Base-by-base conservation (phyloP, 2,329 filamentous ascomycete species). In the Biscogniauxia mediterranea region DNA sequence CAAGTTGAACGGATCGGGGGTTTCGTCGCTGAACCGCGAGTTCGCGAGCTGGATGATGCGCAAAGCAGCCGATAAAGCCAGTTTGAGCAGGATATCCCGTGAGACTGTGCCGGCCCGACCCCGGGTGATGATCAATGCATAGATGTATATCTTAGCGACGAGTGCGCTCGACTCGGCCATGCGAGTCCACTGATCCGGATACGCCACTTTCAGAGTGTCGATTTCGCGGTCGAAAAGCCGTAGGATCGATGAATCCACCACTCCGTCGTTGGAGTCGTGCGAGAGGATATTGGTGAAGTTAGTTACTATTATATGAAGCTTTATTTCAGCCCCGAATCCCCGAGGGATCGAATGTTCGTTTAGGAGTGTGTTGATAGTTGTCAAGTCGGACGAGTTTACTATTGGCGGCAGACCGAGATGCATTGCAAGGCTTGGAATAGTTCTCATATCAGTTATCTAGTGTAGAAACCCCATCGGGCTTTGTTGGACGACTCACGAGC, bases 151-250 rank as follows among this genome's bases (percentile, higher is more conserved):
- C 54, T 71, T 73, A 11, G 69, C 69, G 19, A 68, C 66, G 46
- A 73, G 61, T 9, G 71, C 63, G 51, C 52, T 56, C 23, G 67
- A 66, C 19, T 73, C 72, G 3, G 67, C 63, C 60, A 66, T 66
- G 11, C 56, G 62, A 17, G 66, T 61, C 66, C 71, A 69, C 21
- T 68, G 67, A n/a, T 70, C 69, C n/a, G 66, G 62, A 50, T 62
- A 69, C 2, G 56, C 61, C 26, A 64, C 53, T 56, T 61, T 69
- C 13, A 73, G 51, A 2, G 63, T 58, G 32, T 71, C 69, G 1
- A 74, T 65, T 55, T 74, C 71, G 15, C 65, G 62, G 32, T 74
- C 71, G 5, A 74, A 64, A 19, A 73, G 66, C 23, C 70, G 70
- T 15, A 72, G 68, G 23, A 74, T 62, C 13, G 72, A 71, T 8